phyloP scores from a whole-genome alignment of 139 green algal species.

The Trebouxia sp. region DNA sequence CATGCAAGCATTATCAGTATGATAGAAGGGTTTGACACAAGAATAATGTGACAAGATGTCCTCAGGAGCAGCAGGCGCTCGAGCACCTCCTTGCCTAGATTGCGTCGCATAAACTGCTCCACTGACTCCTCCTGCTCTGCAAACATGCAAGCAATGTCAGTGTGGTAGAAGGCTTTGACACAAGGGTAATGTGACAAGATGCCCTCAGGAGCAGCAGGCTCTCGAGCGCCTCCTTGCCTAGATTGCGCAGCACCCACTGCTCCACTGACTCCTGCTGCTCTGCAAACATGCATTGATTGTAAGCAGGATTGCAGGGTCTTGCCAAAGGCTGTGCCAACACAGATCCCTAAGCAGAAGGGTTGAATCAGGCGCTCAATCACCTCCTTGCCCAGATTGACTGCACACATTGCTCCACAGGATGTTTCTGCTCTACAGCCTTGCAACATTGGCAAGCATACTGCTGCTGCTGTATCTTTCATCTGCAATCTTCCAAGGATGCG shows the following conservation, averaged over 20 bases:
- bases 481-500: no score
- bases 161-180: no score
- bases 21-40: no score
- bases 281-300: slow-evolving; percentile 38
- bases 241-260: slow-evolving; percentile 94
- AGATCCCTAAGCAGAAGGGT: slow-evolving; percentile 98
- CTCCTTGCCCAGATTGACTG: slow-evolving; percentile 94
- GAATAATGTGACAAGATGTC: no score
- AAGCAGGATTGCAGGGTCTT: no score
- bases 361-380: slow-evolving; percentile 96
- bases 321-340: no score
- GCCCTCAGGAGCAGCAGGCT: no score
- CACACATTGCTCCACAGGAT: slow-evolving; percentile 97
- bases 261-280: slow-evolving; percentile 92
- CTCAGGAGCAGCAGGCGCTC: no score
- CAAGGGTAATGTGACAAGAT: no score
- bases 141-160: no score
- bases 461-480: no score
- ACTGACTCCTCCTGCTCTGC: slow-evolving; percentile 90
- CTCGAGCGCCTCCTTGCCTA: slow-evolving; percentile 94
- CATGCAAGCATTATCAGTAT: neutral
- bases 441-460: no score
- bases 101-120: slow-evolving; percentile 96
- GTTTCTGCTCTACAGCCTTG: slow-evolving; percentile 68
- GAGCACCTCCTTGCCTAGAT: slow-evolving; percentile 96